Evolutionary conservation across 768 basidiomycete genomes (phyloP), one percentile per base, ranked within the genome.

Genomic region (Porpolomopsis calyptriformis): DNA sequence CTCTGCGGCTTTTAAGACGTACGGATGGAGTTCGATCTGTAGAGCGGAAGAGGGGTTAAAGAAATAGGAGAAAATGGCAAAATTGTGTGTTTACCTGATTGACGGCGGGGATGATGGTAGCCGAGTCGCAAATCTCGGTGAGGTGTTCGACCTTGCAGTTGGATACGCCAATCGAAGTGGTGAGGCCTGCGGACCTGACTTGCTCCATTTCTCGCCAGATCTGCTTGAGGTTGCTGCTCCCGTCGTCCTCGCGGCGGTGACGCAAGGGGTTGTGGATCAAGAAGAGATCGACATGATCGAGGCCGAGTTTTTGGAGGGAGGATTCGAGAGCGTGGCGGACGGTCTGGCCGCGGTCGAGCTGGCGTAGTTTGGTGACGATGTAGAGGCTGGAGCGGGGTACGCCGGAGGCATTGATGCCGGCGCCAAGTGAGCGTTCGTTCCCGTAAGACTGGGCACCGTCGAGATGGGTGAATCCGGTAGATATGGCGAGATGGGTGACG

Each of bases 1-100:
- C 50, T 76, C 71, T 33, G 73, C 73, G 16, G 73, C 67, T 26
- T 75, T 71, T 66, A 77, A 80, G 44, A 83, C 75, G 57, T 84
- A 86, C 9, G 85, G 82, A 57, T 85, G 80, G 25, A 85, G 64
- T 48, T 72, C 70, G 40, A 86, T 80, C 78, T 85, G n/a, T n/a
- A 40, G 19, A 16, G 35, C 22, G 18, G 23, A 18, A 44, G 29
- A 14, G n/a, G 10, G 26, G 23, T 4, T 31, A 31, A 7, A 31
- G 14, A 7, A 7, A 31, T 31, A 7, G 14, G 7, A 31, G 7
- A 31, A 31, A 25, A 16, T 19, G 41, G 18, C n/a, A 23, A 19
- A 11, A 26, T 29, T 25, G 22, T 24, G 12, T 12, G 51, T 56
- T 23, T 39, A 77, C 82, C 69, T 86, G 85, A 55, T 87, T 85